Base-by-base conservation (phyloP, 2,329 filamentous ascomycete species). In the Cladosporium sp. region DNA sequence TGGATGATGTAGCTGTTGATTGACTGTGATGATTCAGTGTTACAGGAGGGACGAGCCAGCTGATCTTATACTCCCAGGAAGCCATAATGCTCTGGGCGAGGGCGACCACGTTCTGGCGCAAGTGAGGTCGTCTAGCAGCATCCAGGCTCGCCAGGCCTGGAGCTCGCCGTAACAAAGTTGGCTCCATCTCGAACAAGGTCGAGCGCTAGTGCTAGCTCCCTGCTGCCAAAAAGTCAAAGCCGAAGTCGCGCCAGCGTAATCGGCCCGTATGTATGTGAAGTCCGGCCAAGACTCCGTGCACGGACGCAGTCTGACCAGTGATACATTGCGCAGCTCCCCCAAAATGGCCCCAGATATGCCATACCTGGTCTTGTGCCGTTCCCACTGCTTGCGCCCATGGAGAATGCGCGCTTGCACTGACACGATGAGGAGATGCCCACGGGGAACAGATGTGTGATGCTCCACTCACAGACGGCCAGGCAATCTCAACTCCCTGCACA, bases 361-460 rank as follows among this genome's bases (percentile, higher is more conserved):
- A 55, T 10, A 36, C 51, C 30, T 47, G 55, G 49, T 44, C 61
- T 38, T 36, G 30, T 64, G 36, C 36, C 51, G 61, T 47, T 55
- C 61, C 51, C 61, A 64, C 61, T 57, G 26, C 44, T 62, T 57
- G 36, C n/a, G 41, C 49, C 61, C 61, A 64, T 64, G 61, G 61
- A 57, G 51, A 64, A 47, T 14, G 15, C n/a, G 14, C 41, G 41
- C 41, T 47, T 47, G 41, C 41, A 47, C 32, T 34, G 30, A 63
- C 60, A 55, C n/a, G 60, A 41, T 64, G 61, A 57, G 61, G 49
- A 59, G 57, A 54, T 57, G 60, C 61, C 61, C 61, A 64, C 61
- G 61, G 61, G 61, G 61, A 57, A 64, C 24, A 47, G 8, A 21
- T 21, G 41, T 47, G n/a, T 47, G 41, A 18, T 32, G 57, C 26